Percentiles rank a stretch among this genome's conserved stretches.
Evolutionary conservation across 176 grass and related monocot species (phyloP).

Genomic region (Carex cristatella): DNA sequence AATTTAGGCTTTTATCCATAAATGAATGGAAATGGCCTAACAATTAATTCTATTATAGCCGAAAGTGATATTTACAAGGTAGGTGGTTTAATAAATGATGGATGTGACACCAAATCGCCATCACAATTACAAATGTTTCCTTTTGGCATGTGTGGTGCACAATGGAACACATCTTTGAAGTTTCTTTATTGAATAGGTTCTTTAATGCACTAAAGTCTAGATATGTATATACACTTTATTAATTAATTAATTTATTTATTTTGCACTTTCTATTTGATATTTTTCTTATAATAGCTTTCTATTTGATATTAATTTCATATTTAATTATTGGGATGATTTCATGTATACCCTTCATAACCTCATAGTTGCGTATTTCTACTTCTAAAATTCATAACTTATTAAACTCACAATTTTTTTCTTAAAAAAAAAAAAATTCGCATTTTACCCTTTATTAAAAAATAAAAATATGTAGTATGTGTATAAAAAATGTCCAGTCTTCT

Average conservation of each 20-base stretch:
- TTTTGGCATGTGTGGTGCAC: neutral
- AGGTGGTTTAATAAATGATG: neutral
- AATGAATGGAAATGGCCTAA: neutral
- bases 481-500: no score
- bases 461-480: no score
- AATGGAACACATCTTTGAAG: neutral
- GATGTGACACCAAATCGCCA: neutral
- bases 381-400: no score
- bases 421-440: no score
- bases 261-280: no score
- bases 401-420: no score
- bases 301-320: no score
- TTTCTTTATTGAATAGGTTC: neutral
- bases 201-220: neutral
- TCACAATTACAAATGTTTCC: neutral
- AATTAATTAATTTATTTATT: neutral
- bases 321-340: no score
- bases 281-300: no score
- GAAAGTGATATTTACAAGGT: neutral
- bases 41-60: neutral
- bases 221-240: neutral
- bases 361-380: no score
- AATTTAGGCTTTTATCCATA: neutral
- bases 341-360: no score
- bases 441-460: no score